These are phyloP conservation scores for Lolium rigidum DNA, from an alignment of 176 grass and related monocot genomes.

Conservation along the genomic window DNA sequence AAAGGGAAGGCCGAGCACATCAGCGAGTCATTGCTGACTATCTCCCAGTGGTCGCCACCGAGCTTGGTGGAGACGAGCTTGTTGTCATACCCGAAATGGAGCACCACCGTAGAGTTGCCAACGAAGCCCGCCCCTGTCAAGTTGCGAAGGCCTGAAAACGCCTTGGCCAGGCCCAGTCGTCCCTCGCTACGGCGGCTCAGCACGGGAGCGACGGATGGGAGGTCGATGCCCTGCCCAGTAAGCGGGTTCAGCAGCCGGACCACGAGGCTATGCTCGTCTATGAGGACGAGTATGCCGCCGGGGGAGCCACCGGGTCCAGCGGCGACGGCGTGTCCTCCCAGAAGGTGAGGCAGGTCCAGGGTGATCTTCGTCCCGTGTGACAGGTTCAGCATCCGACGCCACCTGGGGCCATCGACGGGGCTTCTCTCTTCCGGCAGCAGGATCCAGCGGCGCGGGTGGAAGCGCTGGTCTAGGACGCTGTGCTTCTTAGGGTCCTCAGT, in stretches of 20 bases:
- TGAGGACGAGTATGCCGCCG: constrained; percentile 22
- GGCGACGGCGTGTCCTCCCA: neutral
- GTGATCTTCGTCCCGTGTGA: neutral
- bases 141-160: neutral
- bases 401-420: neutral
- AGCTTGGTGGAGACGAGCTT: neutral
- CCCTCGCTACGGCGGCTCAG: neutral
- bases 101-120: constrained; percentile 5
- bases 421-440: neutral
- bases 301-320: neutral
- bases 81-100: constrained; percentile 15
- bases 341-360: constrained; percentile 7
- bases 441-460: constrained; percentile 37
- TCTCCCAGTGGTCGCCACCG: neutral
- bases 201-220: constrained; percentile 5
- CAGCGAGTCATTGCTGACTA: neutral
- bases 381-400: neutral
- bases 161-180: neutral
- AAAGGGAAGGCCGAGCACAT: constrained; percentile 1
- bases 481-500: neutral
- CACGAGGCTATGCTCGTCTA: neutral
- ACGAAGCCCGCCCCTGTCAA: constrained; percentile 13
- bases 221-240: constrained; percentile 14
- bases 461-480: neutral
- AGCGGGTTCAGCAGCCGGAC: constrained; percentile 33